phyloP scores from a whole-genome alignment of 805 yeast species.

The Pichia ethanolica region DNA sequence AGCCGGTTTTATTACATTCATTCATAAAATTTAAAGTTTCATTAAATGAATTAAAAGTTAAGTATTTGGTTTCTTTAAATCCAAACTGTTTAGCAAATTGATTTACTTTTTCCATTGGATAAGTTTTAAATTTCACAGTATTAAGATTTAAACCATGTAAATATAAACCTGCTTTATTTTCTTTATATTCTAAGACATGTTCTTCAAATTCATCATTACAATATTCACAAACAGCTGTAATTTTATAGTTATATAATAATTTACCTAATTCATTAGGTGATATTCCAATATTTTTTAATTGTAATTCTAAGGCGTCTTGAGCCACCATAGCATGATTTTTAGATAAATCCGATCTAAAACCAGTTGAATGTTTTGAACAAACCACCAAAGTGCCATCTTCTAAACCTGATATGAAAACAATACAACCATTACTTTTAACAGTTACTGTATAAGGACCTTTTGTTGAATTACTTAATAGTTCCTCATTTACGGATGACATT shows the following conservation, averaged over 20 bases:
- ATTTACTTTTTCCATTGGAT: constrained; percentile 51
- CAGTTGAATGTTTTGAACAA: constrained; percentile 88
- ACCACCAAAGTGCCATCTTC: constrained; percentile 72
- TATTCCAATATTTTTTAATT: constrained; percentile 37
- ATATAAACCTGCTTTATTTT: constrained; percentile 70
- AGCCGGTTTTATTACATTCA: constrained; percentile 55
- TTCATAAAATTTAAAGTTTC: constrained; percentile 46
- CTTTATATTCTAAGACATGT: constrained; percentile 72
- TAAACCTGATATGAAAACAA: constrained; percentile 72
- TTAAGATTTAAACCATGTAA: constrained; percentile 84
- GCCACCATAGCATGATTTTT: constrained; percentile 77
- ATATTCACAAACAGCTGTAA: constrained; percentile 86
- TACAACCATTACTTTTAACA: constrained; percentile 90
- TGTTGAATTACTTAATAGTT: constrained; percentile 38
- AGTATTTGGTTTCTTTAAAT: constrained; percentile 50
- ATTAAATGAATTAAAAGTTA: constrained; percentile 31
- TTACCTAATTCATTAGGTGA: constrained; percentile 47
- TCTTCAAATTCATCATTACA: constrained; percentile 94
- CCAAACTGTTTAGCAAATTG: constrained; percentile 63
- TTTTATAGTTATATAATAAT: constrained; percentile 39
- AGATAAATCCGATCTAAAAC: constrained; percentile 37
- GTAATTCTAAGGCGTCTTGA: constrained; percentile 45
- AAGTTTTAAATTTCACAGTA: constrained; percentile 53
- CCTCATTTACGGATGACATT: constrained; percentile 43
- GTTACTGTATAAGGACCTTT: constrained; percentile 76